Percentiles rank a stretch among this genome's conserved stretches.
phyloP scores from a whole-genome alignment of 2,329 filamentous ascomycete genomes.

The Aspergillus ruber region DNA sequence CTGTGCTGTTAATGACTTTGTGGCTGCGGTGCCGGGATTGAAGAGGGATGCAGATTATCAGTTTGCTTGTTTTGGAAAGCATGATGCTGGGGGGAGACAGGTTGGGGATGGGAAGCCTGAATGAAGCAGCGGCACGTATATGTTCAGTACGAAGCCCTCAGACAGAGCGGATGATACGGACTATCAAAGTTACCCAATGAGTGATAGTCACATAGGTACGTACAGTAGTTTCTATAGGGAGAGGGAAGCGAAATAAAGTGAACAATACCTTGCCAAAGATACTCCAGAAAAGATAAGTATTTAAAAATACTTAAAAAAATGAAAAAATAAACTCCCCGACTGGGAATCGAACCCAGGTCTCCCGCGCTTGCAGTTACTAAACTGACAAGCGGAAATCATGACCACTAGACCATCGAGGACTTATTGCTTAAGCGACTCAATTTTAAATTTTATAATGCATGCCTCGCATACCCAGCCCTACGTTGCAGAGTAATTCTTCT shows the following conservation, averaged over 20 bases:
- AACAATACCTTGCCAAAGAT: not conserved
- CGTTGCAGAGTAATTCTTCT: not conserved
- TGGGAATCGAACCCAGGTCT: constrained; percentile 1
- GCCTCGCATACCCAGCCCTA: not conserved
- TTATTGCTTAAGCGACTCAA: not conserved
- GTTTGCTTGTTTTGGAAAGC: constrained; percentile 24
- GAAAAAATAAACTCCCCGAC: not conserved
- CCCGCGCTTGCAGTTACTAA: not conserved
- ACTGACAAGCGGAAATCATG: not conserved
- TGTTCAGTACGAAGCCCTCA: not conserved
- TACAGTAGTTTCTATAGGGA: too few species aligned
- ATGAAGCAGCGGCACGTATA: not conserved
- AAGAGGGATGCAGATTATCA: constrained; percentile 26
- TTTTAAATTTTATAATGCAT: not conserved
- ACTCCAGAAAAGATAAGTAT: not conserved
- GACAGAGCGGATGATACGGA: too few species aligned
- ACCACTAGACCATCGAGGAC: not conserved
- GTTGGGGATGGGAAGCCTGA: constrained; percentile 19
- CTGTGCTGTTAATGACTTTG: constrained; percentile 21
- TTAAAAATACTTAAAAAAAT: too few species aligned
- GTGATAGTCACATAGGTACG: too few species aligned
- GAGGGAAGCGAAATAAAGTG: too few species aligned
- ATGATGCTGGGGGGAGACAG: constrained; percentile 14
- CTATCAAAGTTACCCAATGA: too few species aligned
- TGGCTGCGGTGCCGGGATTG: constrained; percentile 16